phyloP scores from a whole-genome alignment of 1,284 basidiomycete species.

The Sphaerobolus stellatus region DNA sequence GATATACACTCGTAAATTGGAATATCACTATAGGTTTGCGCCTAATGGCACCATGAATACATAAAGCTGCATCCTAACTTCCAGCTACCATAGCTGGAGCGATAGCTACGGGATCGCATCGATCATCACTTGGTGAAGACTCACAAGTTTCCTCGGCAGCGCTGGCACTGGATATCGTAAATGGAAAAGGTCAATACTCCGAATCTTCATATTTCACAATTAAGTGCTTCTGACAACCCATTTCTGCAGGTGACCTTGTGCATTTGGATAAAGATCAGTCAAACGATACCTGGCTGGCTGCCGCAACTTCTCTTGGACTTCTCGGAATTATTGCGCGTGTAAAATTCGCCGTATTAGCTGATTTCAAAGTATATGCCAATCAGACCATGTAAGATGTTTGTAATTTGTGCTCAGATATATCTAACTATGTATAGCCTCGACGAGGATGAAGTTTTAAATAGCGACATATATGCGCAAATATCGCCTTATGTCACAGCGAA shows the following conservation, averaged over 20 bases:
- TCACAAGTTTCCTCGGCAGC: slow-evolving; percentile 16
- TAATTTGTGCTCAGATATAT: background rate
- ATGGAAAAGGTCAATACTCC: slow-evolving; percentile 4
- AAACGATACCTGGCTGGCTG: slow-evolving; percentile 15
- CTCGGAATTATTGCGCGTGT: slow-evolving; percentile 13
- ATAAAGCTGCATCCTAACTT: background rate
- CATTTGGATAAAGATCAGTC: slow-evolving; percentile 11
- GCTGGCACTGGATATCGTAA: slow-evolving; percentile 15
- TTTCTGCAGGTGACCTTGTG: slow-evolving; percentile 8
- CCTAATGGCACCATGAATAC: background rate
- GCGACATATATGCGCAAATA: slow-evolving; percentile 15
- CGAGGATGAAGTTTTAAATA: slow-evolving; percentile 15
- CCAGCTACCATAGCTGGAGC: slow-evolving; percentile 15
- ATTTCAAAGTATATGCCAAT: slow-evolving; percentile 18
- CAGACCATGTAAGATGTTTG: slow-evolving; percentile 13
- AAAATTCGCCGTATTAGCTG: slow-evolving; percentile 12
- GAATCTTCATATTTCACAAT: background rate
- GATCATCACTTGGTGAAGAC: slow-evolving; percentile 15
- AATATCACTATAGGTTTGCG: slow-evolving; percentile 6
- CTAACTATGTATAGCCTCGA: slow-evolving; percentile 12
- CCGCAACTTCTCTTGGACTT: slow-evolving; percentile 14
- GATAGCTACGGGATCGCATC: slow-evolving; percentile 16
- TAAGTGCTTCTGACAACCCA: background rate
- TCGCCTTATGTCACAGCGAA: slow-evolving; percentile 12
- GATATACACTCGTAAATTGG: slow-evolving; percentile 17